Conservation (phyloP, 1,284 basidiomycete species). For the Ceratobasidium sp. region DNA sequence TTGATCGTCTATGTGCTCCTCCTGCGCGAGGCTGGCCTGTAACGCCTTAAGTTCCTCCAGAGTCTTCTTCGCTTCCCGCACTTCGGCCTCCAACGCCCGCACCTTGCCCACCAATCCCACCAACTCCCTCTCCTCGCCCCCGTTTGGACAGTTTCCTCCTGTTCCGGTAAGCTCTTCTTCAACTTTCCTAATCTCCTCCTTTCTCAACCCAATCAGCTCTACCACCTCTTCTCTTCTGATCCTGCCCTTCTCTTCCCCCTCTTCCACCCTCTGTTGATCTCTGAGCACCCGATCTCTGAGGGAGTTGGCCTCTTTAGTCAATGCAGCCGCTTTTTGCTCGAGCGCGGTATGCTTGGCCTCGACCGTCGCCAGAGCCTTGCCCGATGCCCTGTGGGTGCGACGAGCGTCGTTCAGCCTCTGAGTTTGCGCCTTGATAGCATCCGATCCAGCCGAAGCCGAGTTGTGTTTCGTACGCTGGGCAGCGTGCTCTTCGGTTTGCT, state of each 20-base stretch:
- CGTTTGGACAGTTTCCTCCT: constrained; percentile 39
- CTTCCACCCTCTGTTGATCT: constrained; percentile 61
- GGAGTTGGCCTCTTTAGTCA: constrained; percentile 65
- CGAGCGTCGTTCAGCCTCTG: constrained; percentile 25
- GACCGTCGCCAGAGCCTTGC: constrained; percentile 72
- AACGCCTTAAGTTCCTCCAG: constrained; percentile 60
- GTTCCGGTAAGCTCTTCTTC: constrained; percentile 74
- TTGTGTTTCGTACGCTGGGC: constrained; percentile 78
- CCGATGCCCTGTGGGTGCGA: constrained; percentile 17
- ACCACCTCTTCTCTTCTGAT: constrained; percentile 51
- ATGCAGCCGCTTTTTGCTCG: constrained; percentile 67
- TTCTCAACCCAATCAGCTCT: constrained; percentile 64
- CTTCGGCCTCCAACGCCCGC: constrained; percentile 61
- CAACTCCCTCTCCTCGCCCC: constrained; percentile 18
- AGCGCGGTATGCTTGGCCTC: constrained; percentile 71
- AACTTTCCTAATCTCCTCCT: constrained; percentile 66
- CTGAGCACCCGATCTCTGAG: constrained; percentile 62
- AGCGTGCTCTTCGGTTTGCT: constrained; percentile 85
- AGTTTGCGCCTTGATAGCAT: constrained; percentile 85
- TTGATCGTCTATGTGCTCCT: constrained; percentile 43
- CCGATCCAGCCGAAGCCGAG: constrained; percentile 78
- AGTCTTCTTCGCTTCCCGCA: constrained; percentile 54
- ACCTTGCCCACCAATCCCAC: constrained; percentile 54
- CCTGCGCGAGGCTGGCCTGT: constrained; percentile 52
- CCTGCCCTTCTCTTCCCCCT: constrained; percentile 48